phyloP scores from a whole-genome alignment of 352 stramenopile species.

The Phytophthora quininea region DNA sequence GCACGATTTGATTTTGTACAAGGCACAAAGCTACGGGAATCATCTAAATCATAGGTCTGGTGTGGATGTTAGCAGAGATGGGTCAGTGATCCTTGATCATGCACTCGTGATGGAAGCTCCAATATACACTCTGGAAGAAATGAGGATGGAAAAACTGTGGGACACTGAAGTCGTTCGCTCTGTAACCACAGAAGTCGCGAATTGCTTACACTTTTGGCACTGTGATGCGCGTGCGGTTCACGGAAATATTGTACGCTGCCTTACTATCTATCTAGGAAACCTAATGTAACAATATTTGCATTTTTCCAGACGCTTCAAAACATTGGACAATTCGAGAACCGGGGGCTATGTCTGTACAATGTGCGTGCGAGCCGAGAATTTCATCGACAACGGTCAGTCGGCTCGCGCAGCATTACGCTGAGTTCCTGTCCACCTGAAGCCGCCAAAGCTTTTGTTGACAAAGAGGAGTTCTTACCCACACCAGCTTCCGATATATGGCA shows the following conservation, averaged over 20 bases:
- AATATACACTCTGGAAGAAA: slow-evolving; percentile 50
- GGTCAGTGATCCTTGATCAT: slow-evolving; percentile 54
- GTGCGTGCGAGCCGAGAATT: slow-evolving; percentile 48
- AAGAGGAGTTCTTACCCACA: slow-evolving; percentile 51
- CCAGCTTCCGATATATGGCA: slow-evolving; percentile 73
- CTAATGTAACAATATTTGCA: too few relatives aligned
- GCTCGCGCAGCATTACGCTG: slow-evolving; percentile 29
- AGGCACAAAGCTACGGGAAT: slow-evolving; percentile 7
- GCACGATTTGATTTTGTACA: not conserved
- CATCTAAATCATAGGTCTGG: slow-evolving; percentile 25
- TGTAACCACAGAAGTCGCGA: slow-evolving; percentile 48
- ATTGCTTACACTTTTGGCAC: slow-evolving; percentile 70
- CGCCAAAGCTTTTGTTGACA: slow-evolving; percentile 47
- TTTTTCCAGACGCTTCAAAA: slow-evolving; percentile 40
- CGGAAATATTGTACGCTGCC: slow-evolving; percentile 60
- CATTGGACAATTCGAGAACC: slow-evolving; percentile 52
- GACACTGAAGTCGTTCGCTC: slow-evolving; percentile 35
- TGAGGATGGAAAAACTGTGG: slow-evolving; percentile 39
- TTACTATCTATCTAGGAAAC: too few relatives aligned
- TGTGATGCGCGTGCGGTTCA: slow-evolving; percentile 53
- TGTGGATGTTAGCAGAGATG: slow-evolving; percentile 39
- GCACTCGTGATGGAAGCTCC: slow-evolving; percentile 63
- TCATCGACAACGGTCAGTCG: slow-evolving; percentile 35
- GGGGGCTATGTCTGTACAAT: slow-evolving; percentile 51
- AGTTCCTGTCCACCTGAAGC: slow-evolving; percentile 57